Percentiles rank a stretch among this genome's conserved stretches.
Conservation (phyloP, 2,329 filamentous ascomycete species). For the Phoma sp. region DNA sequence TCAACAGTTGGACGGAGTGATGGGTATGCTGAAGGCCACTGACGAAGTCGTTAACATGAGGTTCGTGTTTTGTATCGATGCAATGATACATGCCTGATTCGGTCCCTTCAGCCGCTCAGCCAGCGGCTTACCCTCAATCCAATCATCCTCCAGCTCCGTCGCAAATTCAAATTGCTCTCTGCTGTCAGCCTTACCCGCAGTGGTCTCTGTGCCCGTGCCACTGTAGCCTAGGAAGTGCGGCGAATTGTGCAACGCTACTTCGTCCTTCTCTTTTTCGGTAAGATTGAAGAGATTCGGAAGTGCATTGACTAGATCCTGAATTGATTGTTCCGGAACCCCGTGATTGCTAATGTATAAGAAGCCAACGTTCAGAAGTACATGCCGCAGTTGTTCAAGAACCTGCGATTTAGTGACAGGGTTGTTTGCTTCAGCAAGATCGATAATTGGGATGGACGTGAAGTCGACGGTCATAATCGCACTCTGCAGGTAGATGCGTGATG, state of each 20-base stretch:
- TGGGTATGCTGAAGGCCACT: neutral
- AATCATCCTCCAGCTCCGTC: constrained; percentile 38
- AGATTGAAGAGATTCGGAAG: constrained; percentile 43
- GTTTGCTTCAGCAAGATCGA: neutral
- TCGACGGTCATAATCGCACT: neutral
- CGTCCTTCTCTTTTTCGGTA: constrained; percentile 6
- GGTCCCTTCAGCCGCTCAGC: neutral
- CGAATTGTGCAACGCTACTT: constrained; percentile 49
- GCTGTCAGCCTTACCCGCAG: constrained; percentile 57
- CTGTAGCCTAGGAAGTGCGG: constrained; percentile 68
- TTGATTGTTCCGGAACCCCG: neutral
- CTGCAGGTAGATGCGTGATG: neutral
- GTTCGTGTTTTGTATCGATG: neutral
- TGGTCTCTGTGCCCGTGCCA: constrained; percentile 61
- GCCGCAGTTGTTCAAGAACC: neutral
- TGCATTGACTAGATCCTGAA: neutral
- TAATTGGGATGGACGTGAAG: neutral
- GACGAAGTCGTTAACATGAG: neutral
- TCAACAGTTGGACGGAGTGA: neutral
- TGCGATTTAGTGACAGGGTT: neutral
- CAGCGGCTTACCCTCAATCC: neutral
- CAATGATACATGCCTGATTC: neutral
- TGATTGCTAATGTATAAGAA: neutral
- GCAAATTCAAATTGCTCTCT: constrained; percentile 67
- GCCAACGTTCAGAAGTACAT: neutral